phyloP scores from a whole-genome alignment of 2,329 filamentous ascomycete species.

The Colletotrichum cordylinicola region DNA sequence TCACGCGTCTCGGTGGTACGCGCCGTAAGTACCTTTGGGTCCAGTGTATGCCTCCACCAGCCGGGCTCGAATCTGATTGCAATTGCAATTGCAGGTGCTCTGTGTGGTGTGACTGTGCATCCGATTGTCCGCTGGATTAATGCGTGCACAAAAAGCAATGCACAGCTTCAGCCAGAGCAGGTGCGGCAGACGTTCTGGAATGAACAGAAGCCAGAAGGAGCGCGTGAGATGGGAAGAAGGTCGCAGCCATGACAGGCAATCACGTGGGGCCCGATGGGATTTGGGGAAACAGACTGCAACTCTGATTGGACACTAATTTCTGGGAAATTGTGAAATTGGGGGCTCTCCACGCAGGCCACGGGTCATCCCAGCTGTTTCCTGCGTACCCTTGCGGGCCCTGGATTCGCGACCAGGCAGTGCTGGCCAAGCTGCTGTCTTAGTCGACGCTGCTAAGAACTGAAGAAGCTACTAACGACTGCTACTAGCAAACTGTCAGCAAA shows the following conservation, averaged over 20 bases:
- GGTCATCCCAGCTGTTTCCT: constrained; percentile 27
- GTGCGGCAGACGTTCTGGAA: not conserved
- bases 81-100: not conserved
- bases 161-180: not conserved
- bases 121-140: not conserved
- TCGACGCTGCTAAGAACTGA: not conserved
- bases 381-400: constrained; percentile 6
- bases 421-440: not conserved
- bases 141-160: not conserved
- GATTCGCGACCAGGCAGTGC: not conserved
- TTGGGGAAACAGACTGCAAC: constrained; percentile 11
- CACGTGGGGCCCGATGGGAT: constrained; percentile 31
- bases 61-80: not conserved
- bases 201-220: not conserved
- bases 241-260: constrained; percentile 34
- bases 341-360: constrained; percentile 22
- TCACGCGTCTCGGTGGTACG: constrained; percentile 5
- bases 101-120: not conserved
- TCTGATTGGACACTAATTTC: constrained; percentile 30
- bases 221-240: not conserved
- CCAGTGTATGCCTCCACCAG: not conserved
- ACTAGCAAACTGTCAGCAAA: not conserved
- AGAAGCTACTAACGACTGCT: not conserved
- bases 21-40: not conserved
- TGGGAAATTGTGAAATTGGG: constrained; percentile 29